phyloP scores from a whole-genome alignment of 2,329 filamentous ascomycete genomes.

The Lasiodiplodia citricola region DNA sequence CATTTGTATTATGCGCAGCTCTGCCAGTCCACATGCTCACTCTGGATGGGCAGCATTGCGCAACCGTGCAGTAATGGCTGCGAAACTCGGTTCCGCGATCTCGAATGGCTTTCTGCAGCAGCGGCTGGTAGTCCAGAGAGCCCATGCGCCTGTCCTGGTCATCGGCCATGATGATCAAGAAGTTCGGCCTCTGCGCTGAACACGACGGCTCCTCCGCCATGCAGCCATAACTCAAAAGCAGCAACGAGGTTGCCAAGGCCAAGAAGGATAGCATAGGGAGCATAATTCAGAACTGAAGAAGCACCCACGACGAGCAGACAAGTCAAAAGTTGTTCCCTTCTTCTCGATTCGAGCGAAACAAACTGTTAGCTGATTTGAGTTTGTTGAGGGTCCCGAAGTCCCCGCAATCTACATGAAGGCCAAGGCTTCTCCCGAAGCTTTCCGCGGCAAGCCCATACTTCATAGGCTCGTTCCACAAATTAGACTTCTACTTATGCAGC shows the following conservation, averaged over 20 bases:
- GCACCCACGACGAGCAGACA: background rate
- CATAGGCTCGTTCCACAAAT: no score
- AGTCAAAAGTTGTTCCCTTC: background rate
- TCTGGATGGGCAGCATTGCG: slow-evolving; percentile 70
- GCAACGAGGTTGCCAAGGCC: background rate
- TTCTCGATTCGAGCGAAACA: background rate
- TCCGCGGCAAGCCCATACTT: no score
- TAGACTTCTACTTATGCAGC: no score
- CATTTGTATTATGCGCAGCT: slow-evolving; percentile 72
- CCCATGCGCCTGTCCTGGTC: slow-evolving; percentile 69
- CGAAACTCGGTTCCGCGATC: slow-evolving; percentile 64
- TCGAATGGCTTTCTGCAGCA: slow-evolving; percentile 61
- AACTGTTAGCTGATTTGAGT: no score
- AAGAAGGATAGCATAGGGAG: background rate
- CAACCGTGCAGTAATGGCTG: slow-evolving; percentile 69
- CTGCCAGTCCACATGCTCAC: slow-evolving; percentile 70
- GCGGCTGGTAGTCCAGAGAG: slow-evolving; percentile 66
- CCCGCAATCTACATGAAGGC: no score
- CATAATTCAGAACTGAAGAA: background rate
- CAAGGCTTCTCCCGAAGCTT: no score
- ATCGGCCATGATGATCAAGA: slow-evolving; percentile 71
- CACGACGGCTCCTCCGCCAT: background rate
- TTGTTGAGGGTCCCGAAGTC: no score
- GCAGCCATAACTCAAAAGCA: background rate
- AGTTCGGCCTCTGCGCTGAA: slow-evolving; percentile 49